phyloP scores from a whole-genome alignment of 2,329 filamentous ascomycete species.

The Penicillium janthinellum region DNA sequence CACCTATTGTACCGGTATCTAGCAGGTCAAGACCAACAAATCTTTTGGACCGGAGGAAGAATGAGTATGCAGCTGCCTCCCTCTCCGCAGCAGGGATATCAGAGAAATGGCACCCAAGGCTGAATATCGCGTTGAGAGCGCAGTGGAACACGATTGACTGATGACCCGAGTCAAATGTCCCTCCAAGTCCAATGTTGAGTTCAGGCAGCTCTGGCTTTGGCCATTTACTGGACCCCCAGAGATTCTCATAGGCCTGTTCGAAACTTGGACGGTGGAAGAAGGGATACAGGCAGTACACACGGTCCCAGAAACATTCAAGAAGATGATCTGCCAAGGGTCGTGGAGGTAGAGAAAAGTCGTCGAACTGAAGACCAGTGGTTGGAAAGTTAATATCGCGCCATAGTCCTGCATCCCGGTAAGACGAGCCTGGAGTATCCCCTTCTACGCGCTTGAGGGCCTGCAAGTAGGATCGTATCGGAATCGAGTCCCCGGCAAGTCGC shows the following conservation, averaged over 20 bases:
- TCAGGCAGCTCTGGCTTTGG: conserved; percentile 20
- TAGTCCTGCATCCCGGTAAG: conserved; percentile 12
- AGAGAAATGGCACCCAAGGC: conserved; percentile 46
- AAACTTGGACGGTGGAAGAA: conserved; percentile 50
- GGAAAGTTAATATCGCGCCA: conserved; percentile 17
- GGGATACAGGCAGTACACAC: conserved; percentile 48
- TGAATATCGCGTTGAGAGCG: conserved; percentile 49
- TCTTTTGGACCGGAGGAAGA: conserved; percentile 39
- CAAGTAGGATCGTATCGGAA: conserved; percentile 22
- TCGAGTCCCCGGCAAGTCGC: conserved; percentile 39
- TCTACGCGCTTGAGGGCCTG: conserved; percentile 15
- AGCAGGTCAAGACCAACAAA: conserved; percentile 44
- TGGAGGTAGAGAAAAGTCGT: conserved; percentile 44
- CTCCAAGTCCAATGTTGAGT: conserved; percentile 40
- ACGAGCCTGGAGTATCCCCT: conserved; percentile 5
- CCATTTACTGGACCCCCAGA: conserved; percentile 38
- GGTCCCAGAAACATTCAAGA: conserved; percentile 42
- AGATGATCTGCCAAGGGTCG: conserved; percentile 47
- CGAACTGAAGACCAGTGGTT: conserved; percentile 24
- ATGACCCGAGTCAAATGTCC: conserved; percentile 32
- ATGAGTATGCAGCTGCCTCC: conserved; percentile 33
- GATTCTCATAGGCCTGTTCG: conserved; percentile 41
- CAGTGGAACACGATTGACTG: conserved; percentile 45
- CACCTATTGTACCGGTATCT: conserved; percentile 40
- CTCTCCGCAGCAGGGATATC: conserved; percentile 34